Evolutionary conservation across 768 basidiomycete genomes (phyloP), one percentile per base, ranked within the genome.

Genomic region (Trichaptum fuscoviolaceum): DNA sequence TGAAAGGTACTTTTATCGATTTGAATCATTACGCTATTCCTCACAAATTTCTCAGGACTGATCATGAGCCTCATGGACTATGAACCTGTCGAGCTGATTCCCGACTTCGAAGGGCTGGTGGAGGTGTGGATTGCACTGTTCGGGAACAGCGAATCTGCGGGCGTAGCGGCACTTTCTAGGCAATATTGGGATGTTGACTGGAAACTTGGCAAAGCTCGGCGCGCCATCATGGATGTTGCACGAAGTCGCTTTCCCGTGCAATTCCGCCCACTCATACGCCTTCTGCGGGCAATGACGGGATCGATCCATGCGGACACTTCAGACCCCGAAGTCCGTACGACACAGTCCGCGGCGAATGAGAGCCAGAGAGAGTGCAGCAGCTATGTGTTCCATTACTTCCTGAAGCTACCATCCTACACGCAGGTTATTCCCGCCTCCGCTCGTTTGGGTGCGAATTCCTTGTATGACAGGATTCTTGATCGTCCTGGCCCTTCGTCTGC

Each of bases 171-270:
- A 2, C 87, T 96, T 67, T 91, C 89, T 69, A 79, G 83, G 6
- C 92, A 95, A 70, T 96, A 87, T 75, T 98, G 95, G 94, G 82
- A 87, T 64, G 81, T 79, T 1, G 93, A 95, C 72, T 91, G 87
- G 86, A 78, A 85, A 52, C 80, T 83, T 42, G 86, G 86, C 61
- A 81, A 83, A 3, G 78, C 87, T 23, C 90, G 94, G 34, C 85
- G 90, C 27, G 90, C 91, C 36, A 84, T 96, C 63, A 84, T 98
- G 65, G 93, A 95, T 67, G 87, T 93, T 25, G 86, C 91, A 7
- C 84, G 91, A 2, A 85, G 90, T 9, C 85, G 92, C 1, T 98
- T 95, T 76, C 95, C 95, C 1, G 83, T 93, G 34, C 88, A 93
- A 65, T 82, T 90, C 68, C 80, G 82, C 26, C 86, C 88, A 0